Conservation (phyloP, 495 filamentous ascomycete genomes). For the Cenococcum geophilum region DNA sequence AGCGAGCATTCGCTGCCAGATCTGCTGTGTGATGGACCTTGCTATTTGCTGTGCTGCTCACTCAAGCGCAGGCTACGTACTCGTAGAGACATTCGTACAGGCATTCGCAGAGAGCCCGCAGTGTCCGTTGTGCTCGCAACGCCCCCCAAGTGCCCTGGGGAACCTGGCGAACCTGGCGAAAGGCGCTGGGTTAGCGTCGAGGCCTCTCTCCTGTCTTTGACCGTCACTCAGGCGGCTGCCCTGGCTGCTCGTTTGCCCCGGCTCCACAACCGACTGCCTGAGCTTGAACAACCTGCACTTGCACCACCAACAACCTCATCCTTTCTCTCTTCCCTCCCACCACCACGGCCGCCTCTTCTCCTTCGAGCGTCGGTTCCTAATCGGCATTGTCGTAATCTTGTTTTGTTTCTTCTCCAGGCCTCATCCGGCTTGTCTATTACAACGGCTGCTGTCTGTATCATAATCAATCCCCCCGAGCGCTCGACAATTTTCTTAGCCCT, state of each 20-base stretch:
- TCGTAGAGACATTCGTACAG: too few relatives aligned
- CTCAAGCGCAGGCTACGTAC: too few relatives aligned
- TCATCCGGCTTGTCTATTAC: conserved; percentile 30
- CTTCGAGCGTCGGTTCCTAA: conserved; percentile 16
- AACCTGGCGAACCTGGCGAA: too few relatives aligned
- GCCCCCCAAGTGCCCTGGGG: too few relatives aligned
- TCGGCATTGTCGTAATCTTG: conserved; percentile 24
- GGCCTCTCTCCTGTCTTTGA: too few relatives aligned
- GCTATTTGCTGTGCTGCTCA: not conserved
- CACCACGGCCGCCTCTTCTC: conserved; percentile 10
- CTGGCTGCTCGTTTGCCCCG: too few relatives aligned
- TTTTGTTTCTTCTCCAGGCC: conserved; percentile 27
- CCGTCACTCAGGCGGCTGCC: too few relatives aligned
- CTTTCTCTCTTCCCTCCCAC: conserved; percentile 2
- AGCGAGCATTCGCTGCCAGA: too few relatives aligned
- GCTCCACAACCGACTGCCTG: too few relatives aligned
- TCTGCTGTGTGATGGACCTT: not conserved
- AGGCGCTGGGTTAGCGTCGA: too few relatives aligned
- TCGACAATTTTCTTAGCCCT: conserved; percentile 2
- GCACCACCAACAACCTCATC: not conserved
- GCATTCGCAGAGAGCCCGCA: too few relatives aligned
- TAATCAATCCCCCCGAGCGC: conserved; percentile 20
- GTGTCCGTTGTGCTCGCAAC: too few relatives aligned
- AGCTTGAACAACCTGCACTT: not conserved
- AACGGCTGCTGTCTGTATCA: conserved; percentile 25